Conservation (phyloP, 306 rosid genomes). For the Pyrus pyrifolia region DNA sequence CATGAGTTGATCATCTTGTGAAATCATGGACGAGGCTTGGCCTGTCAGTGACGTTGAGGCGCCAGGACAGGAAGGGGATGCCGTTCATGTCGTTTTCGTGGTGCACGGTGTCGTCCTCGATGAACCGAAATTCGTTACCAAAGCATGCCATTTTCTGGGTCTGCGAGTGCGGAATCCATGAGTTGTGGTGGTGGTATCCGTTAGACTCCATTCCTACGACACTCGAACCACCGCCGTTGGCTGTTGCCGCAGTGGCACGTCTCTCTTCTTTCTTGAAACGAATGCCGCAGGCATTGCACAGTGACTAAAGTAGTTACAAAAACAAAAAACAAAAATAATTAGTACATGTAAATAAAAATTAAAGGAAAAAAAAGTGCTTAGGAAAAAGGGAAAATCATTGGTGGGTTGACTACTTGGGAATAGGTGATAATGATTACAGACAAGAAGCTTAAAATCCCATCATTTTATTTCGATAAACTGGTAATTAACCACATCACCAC, state of each 20-base stretch:
- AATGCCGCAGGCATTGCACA: constrained; percentile 98
- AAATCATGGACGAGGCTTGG: constrained; percentile 85
- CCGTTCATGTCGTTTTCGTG: constrained; percentile 27
- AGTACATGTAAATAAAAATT: neutral
- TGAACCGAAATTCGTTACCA: constrained; percentile 46
- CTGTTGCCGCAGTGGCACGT: constrained; percentile 58
- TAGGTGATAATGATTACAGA: constrained; percentile 1
- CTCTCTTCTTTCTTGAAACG: constrained; percentile 95
- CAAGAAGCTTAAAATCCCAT: neutral
- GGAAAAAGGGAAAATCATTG: neutral
- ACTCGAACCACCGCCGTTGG: constrained; percentile 8
- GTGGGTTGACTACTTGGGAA: constrained; percentile 15
- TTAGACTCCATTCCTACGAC: constrained; percentile 22
- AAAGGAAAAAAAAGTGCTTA: neutral
- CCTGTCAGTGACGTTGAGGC: constrained; percentile 82
- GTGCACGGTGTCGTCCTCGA: constrained; percentile 30
- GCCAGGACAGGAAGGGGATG: constrained; percentile 85
- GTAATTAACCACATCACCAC: neutral
- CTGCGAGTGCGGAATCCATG: constrained; percentile 47
- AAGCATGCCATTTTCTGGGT: constrained; percentile 55
- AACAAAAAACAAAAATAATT: neutral
- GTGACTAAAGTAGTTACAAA: constrained; percentile 43
- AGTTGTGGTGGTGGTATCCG: constrained; percentile 27
- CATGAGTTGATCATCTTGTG: constrained; percentile 47
- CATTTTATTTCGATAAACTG: neutral